phyloP scores from a whole-genome alignment of 306 rosid species.

The Corylus americana region DNA sequence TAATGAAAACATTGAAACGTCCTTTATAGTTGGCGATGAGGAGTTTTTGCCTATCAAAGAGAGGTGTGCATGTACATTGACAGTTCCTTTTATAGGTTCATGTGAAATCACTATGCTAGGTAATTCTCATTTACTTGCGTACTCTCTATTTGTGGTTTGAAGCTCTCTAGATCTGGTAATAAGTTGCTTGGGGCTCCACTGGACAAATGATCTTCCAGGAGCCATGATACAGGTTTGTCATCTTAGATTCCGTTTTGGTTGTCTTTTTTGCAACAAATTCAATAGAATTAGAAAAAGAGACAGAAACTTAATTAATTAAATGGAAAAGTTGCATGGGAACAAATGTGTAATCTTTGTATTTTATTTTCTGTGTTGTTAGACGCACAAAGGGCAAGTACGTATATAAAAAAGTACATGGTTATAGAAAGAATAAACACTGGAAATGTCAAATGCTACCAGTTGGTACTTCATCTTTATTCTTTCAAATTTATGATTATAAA shows the following conservation, averaged over 20 bases:
- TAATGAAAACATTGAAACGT: constrained; percentile 46
- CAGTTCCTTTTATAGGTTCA: constrained; percentile 11
- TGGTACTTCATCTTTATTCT: not conserved
- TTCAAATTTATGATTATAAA: not conserved
- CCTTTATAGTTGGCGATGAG: constrained; percentile 79
- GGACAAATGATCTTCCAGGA: constrained; percentile 99
- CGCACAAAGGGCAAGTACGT: not conserved
- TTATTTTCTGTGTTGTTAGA: not conserved
- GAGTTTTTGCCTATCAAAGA: constrained; percentile 85
- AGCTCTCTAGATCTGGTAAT: constrained; percentile 88
- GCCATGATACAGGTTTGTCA: constrained; percentile 91
- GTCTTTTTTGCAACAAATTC: not conserved
- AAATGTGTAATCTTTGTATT: not conserved
- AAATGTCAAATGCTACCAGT: not conserved
- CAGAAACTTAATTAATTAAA: not conserved
- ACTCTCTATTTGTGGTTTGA: constrained; percentile 32
- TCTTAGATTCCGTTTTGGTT: not conserved
- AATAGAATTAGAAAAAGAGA: not conserved
- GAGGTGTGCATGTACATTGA: constrained; percentile 45
- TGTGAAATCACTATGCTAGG: constrained; percentile 4
- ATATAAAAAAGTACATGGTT: not conserved
- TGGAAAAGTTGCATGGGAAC: not conserved
- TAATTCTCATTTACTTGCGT: not conserved
- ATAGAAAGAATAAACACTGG: not conserved
- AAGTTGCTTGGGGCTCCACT: constrained; percentile 94